Evolutionary conservation across 2,329 filamentous ascomycete genomes (phyloP).

Genomic region (Hypoxylon sp.): DNA sequence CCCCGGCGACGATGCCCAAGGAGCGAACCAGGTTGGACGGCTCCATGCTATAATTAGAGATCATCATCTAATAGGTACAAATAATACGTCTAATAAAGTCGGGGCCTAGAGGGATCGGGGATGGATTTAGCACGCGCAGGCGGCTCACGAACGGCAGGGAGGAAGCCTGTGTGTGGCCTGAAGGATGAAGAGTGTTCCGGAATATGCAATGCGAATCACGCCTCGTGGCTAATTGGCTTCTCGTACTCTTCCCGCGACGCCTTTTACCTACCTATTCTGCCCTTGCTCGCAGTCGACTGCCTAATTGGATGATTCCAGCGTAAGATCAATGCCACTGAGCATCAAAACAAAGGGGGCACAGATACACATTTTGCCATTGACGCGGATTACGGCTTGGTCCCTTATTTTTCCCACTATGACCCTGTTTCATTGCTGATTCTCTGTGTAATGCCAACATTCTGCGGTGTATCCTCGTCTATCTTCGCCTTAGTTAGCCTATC

Average conservation of each 20-base stretch:
- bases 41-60: constrained; percentile 21
- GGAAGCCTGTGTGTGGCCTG: constrained; percentile 20
- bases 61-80: constrained; percentile 6
- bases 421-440: constrained; percentile 1
- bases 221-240: constrained; percentile 9
- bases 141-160: constrained; percentile 14
- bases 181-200: constrained; percentile 25
- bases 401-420: constrained; percentile 5
- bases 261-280: constrained; percentile 14
- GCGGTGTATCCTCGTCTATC: neutral
- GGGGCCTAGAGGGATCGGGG: constrained; percentile 13
- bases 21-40: neutral
- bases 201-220: constrained; percentile 17
- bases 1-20: neutral
- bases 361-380: constrained; percentile 18
- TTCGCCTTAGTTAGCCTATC: neutral
- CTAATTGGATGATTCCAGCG: constrained; percentile 11
- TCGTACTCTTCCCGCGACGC: constrained; percentile 13
- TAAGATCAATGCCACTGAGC: constrained; percentile 1
- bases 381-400: constrained; percentile 7
- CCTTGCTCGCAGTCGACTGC: constrained; percentile 20
- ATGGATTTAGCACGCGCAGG: constrained; percentile 20
- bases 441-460: neutral
- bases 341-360: constrained; percentile 2
- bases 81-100: constrained; percentile 16